Percentiles rank a stretch among this genome's conserved stretches.
Conservation (phyloP, 176 grass and related monocot genomes). For the Zoysia japonica region DNA sequence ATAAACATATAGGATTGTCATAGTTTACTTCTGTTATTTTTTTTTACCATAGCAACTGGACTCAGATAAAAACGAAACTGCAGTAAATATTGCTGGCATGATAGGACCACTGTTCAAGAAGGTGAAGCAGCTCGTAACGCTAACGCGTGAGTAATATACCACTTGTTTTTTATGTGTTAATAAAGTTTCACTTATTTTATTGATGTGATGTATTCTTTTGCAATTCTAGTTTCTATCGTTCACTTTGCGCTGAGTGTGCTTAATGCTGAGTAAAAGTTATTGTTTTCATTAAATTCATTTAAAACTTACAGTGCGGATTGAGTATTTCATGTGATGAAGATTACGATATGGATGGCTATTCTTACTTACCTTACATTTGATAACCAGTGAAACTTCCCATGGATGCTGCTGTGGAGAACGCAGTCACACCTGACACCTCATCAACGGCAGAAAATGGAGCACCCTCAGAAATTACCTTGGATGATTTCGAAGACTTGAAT, state of each 20-base stretch:
- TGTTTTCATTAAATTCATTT: neutral
- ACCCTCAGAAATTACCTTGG: conserved; percentile 36
- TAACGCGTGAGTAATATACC: neutral
- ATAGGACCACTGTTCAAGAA: neutral
- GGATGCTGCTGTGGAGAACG: conserved; percentile 30
- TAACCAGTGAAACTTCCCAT: conserved; percentile 40
- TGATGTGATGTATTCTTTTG: neutral
- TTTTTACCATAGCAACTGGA: neutral
- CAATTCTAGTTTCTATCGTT: neutral
- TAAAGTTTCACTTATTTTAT: neutral
- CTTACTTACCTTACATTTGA: conserved; percentile 16
- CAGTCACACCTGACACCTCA: conserved; percentile 17
- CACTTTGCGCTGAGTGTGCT: neutral
- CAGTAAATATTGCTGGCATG: neutral
- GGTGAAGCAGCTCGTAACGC: neutral
- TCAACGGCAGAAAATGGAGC: conserved; percentile 51
- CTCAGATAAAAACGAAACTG: neutral
- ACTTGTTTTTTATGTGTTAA: neutral
- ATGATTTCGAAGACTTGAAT: conserved; percentile 54
- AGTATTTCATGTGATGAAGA: neutral
- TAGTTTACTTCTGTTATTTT: neutral
- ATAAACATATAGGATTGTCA: neutral
- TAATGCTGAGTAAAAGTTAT: neutral
- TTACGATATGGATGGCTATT: neutral
- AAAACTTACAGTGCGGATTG: neutral